Conservation (phyloP, 805 yeast species). For the Candida suzukii region DNA sequence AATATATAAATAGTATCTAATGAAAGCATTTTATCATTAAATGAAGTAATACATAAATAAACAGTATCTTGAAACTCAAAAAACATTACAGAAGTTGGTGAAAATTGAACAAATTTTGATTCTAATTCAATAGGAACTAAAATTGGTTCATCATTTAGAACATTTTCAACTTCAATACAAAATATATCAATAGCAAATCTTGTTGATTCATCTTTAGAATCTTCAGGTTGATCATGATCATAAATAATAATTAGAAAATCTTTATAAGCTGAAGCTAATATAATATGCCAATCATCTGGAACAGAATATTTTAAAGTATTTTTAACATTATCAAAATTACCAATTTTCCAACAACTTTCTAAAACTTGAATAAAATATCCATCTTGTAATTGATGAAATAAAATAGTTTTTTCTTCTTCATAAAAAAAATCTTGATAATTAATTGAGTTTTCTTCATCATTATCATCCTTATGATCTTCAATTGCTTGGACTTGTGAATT, state of each 20-base stretch:
- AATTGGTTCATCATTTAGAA: too few relatives aligned
- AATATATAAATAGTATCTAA: too few relatives aligned
- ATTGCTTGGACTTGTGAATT: too few relatives aligned
- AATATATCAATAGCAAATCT: background rate
- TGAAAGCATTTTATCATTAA: too few relatives aligned
- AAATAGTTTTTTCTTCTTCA: slow-evolving; percentile 8
- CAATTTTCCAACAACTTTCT: slow-evolving; percentile 16
- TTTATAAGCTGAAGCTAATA: slow-evolving; percentile 7
- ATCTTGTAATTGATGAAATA: slow-evolving; percentile 5
- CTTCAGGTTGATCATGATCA: slow-evolving; percentile 2
- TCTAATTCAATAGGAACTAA: too few relatives aligned
- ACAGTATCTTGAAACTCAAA: too few relatives aligned
- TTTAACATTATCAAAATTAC: slow-evolving; percentile 6
- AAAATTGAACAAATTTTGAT: too few relatives aligned
- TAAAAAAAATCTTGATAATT: slow-evolving; percentile 5
- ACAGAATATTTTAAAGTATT: slow-evolving; percentile 2
- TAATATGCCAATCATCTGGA: slow-evolving; percentile 8
- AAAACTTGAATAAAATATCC: slow-evolving; percentile 13
- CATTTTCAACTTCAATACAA: background rate
- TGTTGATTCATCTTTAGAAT: slow-evolving; percentile 1
- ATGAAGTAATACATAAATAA: too few relatives aligned
- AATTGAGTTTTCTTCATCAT: background rate
- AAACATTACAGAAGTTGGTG: too few relatives aligned
- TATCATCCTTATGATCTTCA: background rate
- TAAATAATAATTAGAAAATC: slow-evolving; percentile 10